phyloP scores from a whole-genome alignment of 768 basidiomycete genomes.

The Mycena capillaripes region DNA sequence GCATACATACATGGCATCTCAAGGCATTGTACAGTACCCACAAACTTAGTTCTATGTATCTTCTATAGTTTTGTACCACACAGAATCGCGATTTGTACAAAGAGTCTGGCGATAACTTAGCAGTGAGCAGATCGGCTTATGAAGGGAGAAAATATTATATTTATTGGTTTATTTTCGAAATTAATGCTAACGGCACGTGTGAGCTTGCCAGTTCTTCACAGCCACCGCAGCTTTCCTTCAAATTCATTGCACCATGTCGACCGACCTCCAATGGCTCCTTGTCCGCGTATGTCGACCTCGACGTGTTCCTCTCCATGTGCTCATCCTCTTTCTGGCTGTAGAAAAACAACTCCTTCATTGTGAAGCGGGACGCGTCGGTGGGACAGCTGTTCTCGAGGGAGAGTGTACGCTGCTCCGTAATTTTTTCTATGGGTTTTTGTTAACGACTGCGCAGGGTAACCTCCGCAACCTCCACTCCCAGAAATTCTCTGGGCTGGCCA shows the following conservation, averaged over 20 bases:
- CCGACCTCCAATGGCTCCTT: constrained; percentile 95
- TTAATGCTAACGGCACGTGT: too few relatives aligned
- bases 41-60: neutral
- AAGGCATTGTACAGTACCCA: neutral
- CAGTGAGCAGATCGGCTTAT: too few relatives aligned
- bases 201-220: neutral
- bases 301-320: neutral
- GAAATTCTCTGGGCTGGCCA: constrained; percentile 93
- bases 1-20: neutral
- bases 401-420: constrained; percentile 61
- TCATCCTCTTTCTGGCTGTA: constrained; percentile 47
- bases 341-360: constrained; percentile 89
- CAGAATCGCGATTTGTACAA: too few relatives aligned
- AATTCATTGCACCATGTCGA: constrained; percentile 72
- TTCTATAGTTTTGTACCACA: neutral
- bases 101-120: too few relatives aligned
- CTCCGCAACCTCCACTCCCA: constrained; percentile 90
- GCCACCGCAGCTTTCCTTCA: neutral
- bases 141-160: too few relatives aligned
- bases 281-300: constrained; percentile 74
- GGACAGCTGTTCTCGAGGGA: constrained; percentile 90
- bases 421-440: constrained; percentile 27
- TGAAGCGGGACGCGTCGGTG: constrained; percentile 75
- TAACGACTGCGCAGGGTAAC: constrained; percentile 72
- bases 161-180: too few relatives aligned